A percentile compares a stretch with the other conserved stretches of the same genome.
phyloP scores from a whole-genome alignment of 441 rosid genomes.

The Omphalea diandra region DNA sequence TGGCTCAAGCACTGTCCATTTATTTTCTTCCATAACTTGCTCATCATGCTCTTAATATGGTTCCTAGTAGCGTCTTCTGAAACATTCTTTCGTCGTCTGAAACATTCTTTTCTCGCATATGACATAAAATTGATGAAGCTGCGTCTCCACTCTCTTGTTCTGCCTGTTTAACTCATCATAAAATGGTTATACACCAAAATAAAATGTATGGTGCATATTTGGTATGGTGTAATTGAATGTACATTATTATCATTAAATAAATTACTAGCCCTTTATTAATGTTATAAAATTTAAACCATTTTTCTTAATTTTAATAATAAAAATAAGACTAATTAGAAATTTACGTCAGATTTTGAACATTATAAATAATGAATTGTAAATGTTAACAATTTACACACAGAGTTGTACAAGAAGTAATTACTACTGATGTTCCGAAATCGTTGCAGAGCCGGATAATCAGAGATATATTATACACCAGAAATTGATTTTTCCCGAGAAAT shows the following conservation, averaged over 20 bases:
- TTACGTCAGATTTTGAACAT: no score
- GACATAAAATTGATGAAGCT: conserved; percentile 41
- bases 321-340: no score
- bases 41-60: neutral
- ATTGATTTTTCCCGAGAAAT: conserved; percentile 21
- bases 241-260: no score
- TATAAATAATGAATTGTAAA: no score
- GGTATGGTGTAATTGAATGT: no score
- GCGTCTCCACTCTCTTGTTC: conserved; percentile 54
- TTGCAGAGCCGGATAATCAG: conserved; percentile 50
- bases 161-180: conserved; percentile 22
- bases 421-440: conserved; percentile 46
- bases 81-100: conserved; percentile 15
- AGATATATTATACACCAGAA: conserved; percentile 34
- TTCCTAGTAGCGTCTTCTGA: conserved; percentile 9
- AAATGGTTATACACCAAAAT: no score
- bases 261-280: no score
- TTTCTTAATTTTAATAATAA: no score
- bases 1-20: neutral
- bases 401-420: no score
- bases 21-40: conserved; percentile 25
- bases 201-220: no score
- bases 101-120: conserved; percentile 35
- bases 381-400: no score
- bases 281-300: no score